Base-by-base conservation (phyloP, 352 stramenopile genomes). In the Peronospora farinosa region DNA sequence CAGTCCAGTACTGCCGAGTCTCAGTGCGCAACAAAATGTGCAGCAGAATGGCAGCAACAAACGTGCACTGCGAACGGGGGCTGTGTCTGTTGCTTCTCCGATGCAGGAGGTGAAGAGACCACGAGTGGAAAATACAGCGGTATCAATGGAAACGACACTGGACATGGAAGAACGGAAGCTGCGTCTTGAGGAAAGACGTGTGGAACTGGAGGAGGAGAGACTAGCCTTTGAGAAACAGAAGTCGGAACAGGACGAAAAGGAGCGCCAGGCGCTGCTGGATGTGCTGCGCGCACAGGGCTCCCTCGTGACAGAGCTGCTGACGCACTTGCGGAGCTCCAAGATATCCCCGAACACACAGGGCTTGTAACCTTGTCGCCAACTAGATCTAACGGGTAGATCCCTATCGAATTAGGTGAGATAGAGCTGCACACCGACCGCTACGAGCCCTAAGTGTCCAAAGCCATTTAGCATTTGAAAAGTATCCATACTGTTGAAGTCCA, bases 171-270 rank as follows among this genome's bases (percentile, higher is more conserved):
- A 74, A 38, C 51, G 62, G 30, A 66, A 69, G 30, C 21, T 74
- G 39, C 62, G 42, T 19, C 41, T 74, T 11, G 51, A 69, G 27
- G 62, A 71, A 62, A 40, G 65, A 12, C 57, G 57, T 15, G 49
- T 74, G 40, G 54, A 33, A 10, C 17, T 74, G 42, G 62, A 74
- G 31, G 65, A 74, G 40, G 57, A 69, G 25, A 57, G 51, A 21
- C 51, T 74, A 31, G 54, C 47, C 1, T 74, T 62, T 62, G 57
- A 74, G 23, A 60, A 67, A 33, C 51, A 72, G 8, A 65, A 69
- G 38, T 47, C 54, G 0, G 38, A 65, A 38, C 50, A 72, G 36
- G 57, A 71, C 5, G 16, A 21, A 17, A 45, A 61, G 30, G 65
- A 74, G 37, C 65, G 65, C 15, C 65, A 71, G 40, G 54, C 54